Base-by-base conservation (phyloP, 2,329 filamentous ascomycete genomes). In the Alternaria atra region DNA sequence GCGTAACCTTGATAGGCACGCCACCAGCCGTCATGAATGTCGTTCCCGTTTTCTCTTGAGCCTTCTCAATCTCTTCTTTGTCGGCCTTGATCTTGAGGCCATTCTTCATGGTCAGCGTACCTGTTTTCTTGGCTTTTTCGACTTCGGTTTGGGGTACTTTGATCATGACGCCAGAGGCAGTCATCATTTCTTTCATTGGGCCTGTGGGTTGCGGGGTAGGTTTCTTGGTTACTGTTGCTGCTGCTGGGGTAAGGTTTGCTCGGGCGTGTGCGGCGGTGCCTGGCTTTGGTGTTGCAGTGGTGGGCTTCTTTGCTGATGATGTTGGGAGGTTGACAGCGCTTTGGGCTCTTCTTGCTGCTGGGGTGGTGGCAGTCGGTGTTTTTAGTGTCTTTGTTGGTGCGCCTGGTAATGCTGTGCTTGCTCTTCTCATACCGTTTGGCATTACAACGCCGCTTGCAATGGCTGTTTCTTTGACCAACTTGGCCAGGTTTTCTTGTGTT, bases 401-500 rank as follows among this genome's bases (percentile, higher is more conserved):
- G 27, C 63, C 65, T 7, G 73, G 70, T 5, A 76, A 23, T 35
- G 75, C 71, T 15, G 73, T 75, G 29, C 63, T 73, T 7, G 72
- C 69, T 58, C 73, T 66, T 54, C 72, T 68, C 66, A 71, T 67
- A 1, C 73, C 73, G 8, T 71, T 68, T 5, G 76, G 75, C 47
- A 77, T 55, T 2, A 75, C 75, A 20, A 70, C 74, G 4, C 76
- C 76, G 53, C 72, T 76, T 55, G 74, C 69, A 37, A 78, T 77
- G 1, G 76, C 76, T 4, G 75, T 79, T 64, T 79, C 76, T 53
- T 78, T 79, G 6, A 79, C 76, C 5, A 79, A 50, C 48, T 73
- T 76, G 1, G 76, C 76, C 10, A 79, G 63, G 32, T 79, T 78
- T 55, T 77, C 76, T 56, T 79, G 76, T 5, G 76, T 79, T 1